Conservation (phyloP, 164 flowering plant species). For the Vitis rotundifolia region DNA sequence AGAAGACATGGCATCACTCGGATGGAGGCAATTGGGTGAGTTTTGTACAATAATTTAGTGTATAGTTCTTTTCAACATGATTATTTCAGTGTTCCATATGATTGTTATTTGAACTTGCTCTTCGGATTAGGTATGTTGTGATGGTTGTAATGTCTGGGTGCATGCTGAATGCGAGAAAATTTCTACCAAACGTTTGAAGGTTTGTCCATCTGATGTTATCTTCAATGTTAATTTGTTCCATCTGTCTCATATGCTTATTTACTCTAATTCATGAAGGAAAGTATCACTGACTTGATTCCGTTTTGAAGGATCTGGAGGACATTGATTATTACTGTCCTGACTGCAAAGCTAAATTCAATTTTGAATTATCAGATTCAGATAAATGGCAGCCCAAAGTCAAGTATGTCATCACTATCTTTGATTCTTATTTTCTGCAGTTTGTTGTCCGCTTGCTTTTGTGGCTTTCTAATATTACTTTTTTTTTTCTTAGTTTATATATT, state of each 20-base stretch:
- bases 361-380: constrained; percentile 18
- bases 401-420: constrained; percentile 27
- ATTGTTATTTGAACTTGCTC: neutral
- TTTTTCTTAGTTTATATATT: neutral
- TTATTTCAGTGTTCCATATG: neutral
- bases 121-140: constrained; percentile 59
- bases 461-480: neutral
- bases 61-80: neutral
- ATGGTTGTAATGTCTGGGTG: constrained; percentile 72
- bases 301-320: constrained; percentile 47
- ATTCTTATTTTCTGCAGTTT: neutral
- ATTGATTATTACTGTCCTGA: constrained; percentile 63
- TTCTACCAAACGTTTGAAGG: constrained; percentile 47
- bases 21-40: constrained; percentile 96
- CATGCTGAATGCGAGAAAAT: constrained; percentile 72
- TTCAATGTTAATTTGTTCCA: neutral
- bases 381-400: constrained; percentile 32
- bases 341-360: constrained; percentile 40
- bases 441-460: neutral
- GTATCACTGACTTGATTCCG: constrained; percentile 18
- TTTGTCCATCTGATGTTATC: constrained; percentile 10
- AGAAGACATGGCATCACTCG: constrained; percentile 85
- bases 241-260: constrained; percentile 13
- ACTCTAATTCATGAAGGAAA: neutral
- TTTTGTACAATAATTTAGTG: constrained; percentile 2